phyloP scores from a whole-genome alignment of 148 eudicot genomes.

The Drosera capensis region DNA sequence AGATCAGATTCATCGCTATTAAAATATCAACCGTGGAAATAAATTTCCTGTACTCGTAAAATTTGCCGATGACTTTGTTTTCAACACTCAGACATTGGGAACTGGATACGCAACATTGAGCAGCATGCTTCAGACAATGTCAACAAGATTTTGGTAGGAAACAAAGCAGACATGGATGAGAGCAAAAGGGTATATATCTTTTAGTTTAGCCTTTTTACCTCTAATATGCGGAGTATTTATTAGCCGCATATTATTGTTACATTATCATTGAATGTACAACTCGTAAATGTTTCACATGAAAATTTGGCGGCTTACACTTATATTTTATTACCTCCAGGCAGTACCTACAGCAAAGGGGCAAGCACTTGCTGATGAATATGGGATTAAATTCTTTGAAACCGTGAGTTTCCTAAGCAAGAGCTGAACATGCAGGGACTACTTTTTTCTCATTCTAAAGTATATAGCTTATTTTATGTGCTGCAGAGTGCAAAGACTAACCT shows the following conservation, averaged over 20 bases:
- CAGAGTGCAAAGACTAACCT: slow-evolving; percentile 92
- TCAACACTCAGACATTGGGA: slow-evolving; percentile 44
- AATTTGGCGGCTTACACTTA: too few species aligned
- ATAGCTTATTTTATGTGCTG: slow-evolving; percentile 1
- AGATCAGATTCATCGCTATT: background rate
- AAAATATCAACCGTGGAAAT: background rate
- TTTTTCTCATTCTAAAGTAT: background rate
- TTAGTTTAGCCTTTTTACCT: background rate
- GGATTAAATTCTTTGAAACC: slow-evolving; percentile 82
- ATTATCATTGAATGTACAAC: too few species aligned
- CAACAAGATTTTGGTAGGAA: slow-evolving; percentile 77
- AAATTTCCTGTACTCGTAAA: background rate
- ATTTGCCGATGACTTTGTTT: background rate
- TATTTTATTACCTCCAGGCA: slow-evolving; percentile 38
- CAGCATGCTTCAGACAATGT: slow-evolving; percentile 87
- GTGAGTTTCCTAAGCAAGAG: slow-evolving; percentile 31
- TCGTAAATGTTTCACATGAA: too few species aligned
- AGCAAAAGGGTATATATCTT: slow-evolving; percentile 56
- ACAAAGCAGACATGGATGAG: slow-evolving; percentile 92
- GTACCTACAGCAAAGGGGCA: slow-evolving; percentile 78
- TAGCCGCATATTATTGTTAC: too few species aligned
- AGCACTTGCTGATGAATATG: slow-evolving; percentile 88
- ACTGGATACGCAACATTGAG: slow-evolving; percentile 85
- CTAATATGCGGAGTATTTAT: background rate
- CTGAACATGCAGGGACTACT: background rate